Percentiles rank a stretch among this genome's conserved stretches.
Evolutionary conservation across 768 basidiomycete species (phyloP).

Genomic region (Rhodocollybia butyracea): DNA sequence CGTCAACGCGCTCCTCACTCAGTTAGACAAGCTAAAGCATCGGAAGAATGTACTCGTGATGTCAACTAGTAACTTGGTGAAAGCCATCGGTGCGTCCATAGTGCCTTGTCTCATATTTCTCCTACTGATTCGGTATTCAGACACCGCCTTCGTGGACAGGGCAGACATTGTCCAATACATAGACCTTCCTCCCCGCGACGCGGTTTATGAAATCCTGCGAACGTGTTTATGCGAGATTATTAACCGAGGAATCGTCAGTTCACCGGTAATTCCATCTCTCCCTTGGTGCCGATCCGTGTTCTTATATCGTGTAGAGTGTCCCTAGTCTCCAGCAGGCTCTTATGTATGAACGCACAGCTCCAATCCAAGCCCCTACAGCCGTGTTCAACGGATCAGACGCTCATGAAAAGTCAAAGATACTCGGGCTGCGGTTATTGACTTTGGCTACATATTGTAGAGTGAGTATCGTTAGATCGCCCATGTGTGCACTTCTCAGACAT

Average conservation of each 20-base stretch:
- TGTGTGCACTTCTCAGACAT: neutral
- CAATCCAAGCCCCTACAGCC: constrained; percentile 17
- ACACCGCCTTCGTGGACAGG: constrained; percentile 93
- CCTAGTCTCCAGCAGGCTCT: constrained; percentile 62
- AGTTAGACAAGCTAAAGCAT: constrained; percentile 92
- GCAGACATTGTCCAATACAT: constrained; percentile 97
- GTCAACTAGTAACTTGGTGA: constrained; percentile 93
- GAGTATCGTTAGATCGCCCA: constrained; percentile 24
- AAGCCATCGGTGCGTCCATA: constrained; percentile 75
- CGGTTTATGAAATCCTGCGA: constrained; percentile 89
- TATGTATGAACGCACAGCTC: constrained; percentile 47
- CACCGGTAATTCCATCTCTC: constrained; percentile 10
- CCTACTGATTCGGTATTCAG: constrained; percentile 34
- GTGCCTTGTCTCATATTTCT: neutral
- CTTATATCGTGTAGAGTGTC: constrained; percentile 45
- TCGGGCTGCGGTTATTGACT: constrained; percentile 55
- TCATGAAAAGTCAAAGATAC: constrained; percentile 47
- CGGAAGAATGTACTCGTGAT: constrained; percentile 93
- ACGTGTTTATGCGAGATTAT: constrained; percentile 82
- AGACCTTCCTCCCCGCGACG: constrained; percentile 86
- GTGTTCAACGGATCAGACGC: constrained; percentile 23
- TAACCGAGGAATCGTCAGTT: constrained; percentile 62
- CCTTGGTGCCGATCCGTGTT: neutral
- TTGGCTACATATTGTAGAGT: constrained; percentile 83
- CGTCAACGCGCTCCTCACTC: constrained; percentile 95